Evolutionary conservation across 164 flowering plant genomes (phyloP).

Genomic region (Vitis cinerea): DNA sequence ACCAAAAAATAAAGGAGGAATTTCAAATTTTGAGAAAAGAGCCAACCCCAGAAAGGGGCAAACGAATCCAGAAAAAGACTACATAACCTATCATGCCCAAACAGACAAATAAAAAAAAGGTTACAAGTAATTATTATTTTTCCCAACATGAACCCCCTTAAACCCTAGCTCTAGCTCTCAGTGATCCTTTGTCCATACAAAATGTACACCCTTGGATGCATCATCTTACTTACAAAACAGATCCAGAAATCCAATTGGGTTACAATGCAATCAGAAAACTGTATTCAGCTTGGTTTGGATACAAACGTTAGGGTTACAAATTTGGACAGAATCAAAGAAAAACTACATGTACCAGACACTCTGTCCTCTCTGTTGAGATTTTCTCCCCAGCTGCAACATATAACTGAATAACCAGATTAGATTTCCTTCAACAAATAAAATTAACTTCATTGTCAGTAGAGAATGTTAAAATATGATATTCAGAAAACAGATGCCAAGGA

Average conservation of each 20-base stretch:
- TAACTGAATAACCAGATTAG: slow-evolving; percentile 3
- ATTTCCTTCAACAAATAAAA: slow-evolving; percentile 1
- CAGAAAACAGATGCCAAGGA: not conserved
- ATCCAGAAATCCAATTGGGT: not conserved
- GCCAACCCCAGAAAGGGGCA: too few species aligned
- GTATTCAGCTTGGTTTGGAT: not conserved
- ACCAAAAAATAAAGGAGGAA: too few species aligned
- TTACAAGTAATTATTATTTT: too few species aligned
- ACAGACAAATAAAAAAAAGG: not conserved
- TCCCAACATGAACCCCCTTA: too few species aligned
- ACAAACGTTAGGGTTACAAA: too few species aligned
- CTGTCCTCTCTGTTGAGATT: not conserved
- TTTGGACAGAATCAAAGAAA: too few species aligned
- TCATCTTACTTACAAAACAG: not conserved
- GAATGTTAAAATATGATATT: not conserved
- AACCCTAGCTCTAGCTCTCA: too few species aligned
- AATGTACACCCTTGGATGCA: not conserved
- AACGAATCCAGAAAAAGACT: too few species aligned
- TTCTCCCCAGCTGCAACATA: slow-evolving; percentile 14
- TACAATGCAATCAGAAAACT: not conserved
- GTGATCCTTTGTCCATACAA: too few species aligned
- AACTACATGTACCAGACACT: too few species aligned
- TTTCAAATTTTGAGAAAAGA: too few species aligned
- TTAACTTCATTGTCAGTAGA: not conserved
- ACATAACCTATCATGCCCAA: not conserved